Percentiles rank a stretch among this genome's conserved stretches.
Conservation (phyloP, 202 grass and related monocot species). For the Schoenoplectus tabernaemontani region DNA sequence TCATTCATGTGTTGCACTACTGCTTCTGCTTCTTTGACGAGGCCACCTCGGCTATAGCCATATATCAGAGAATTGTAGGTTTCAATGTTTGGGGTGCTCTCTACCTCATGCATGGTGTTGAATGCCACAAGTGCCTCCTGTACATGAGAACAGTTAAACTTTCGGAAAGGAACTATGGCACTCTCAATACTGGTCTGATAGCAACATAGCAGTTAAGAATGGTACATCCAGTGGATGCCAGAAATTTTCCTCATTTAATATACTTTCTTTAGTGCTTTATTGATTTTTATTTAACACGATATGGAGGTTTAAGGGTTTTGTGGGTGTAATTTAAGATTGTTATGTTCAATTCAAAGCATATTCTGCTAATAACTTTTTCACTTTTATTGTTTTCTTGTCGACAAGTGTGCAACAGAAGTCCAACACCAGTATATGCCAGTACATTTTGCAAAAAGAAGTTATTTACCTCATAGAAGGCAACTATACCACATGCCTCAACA, state of each 20-base stretch:
- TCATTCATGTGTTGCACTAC: conserved; percentile 66
- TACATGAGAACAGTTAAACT: background rate
- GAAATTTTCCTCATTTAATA: background rate
- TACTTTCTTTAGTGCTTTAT: background rate
- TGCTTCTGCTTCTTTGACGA: conserved; percentile 65
- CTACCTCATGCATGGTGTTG: conserved; percentile 90
- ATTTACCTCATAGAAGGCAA: conserved; percentile 75
- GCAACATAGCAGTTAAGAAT: background rate
- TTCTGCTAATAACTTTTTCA: background rate
- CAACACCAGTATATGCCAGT: background rate
- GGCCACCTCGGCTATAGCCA: conserved; percentile 67
- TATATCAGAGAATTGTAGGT: conserved; percentile 73
- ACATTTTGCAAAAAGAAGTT: background rate
- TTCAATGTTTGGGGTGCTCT: conserved; percentile 61
- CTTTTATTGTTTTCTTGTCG: background rate
- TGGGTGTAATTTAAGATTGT: background rate
- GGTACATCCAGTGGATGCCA: background rate
- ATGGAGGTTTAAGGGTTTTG: background rate
- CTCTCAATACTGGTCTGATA: background rate
- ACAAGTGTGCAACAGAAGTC: background rate
- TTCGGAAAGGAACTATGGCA: background rate
- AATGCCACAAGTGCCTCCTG: conserved; percentile 96
- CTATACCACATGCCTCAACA: conserved; percentile 73
- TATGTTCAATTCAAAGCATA: background rate
- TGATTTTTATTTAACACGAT: background rate